phyloP scores from a whole-genome alignment of 2,329 filamentous ascomycete genomes.

The Ophiostoma quercus region DNA sequence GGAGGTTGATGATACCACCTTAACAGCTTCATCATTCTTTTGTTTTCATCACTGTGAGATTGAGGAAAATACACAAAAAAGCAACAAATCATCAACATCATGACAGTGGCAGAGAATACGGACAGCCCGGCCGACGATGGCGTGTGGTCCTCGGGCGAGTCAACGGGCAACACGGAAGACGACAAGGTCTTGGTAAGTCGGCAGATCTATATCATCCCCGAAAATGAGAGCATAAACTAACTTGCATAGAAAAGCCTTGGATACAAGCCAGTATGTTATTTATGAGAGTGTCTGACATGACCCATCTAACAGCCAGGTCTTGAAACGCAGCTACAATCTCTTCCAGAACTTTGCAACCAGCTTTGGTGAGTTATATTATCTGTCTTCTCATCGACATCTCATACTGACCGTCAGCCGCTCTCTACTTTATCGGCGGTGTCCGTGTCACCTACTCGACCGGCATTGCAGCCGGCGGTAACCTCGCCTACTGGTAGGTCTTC shows the following conservation, averaged over 20 bases:
- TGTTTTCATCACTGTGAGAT: not conserved
- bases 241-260: conserved; percentile 4
- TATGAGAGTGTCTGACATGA: not conserved
- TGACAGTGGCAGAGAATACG: not conserved
- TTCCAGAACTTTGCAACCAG: conserved; percentile 24
- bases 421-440: conserved; percentile 25
- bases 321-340: conserved; percentile 24
- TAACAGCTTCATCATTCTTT: not conserved
- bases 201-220: not conserved
- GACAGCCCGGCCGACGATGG: not conserved
- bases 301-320: conserved; percentile 4
- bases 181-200: conserved; percentile 5
- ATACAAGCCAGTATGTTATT: conserved; percentile 4
- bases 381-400: not conserved
- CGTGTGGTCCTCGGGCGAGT: not conserved
- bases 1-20: no score
- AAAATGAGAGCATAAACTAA: not conserved
- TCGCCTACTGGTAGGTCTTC: conserved; percentile 24
- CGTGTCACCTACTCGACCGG: conserved; percentile 25
- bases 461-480: conserved; percentile 24
- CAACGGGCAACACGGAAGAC: conserved; percentile 6
- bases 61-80: not conserved
- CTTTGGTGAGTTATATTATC: conserved; percentile 6
- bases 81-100: not conserved
- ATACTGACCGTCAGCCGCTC: conserved; percentile 14